These are phyloP conservation scores for Lycium barbarum DNA, from an alignment of 257 asterid genomes.

Conservation along the genomic window DNA sequence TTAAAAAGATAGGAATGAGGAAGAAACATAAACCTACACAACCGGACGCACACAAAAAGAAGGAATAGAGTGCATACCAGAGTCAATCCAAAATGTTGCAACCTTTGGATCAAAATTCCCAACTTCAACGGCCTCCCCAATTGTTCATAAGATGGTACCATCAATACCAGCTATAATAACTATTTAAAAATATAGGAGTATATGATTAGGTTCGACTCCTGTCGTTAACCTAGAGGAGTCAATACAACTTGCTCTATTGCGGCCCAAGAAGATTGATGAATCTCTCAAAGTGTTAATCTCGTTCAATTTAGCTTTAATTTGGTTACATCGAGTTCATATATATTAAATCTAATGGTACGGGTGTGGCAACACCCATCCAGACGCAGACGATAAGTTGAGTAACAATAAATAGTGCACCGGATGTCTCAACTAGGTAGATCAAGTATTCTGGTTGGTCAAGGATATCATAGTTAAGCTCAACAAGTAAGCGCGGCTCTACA, in stretches of 20 bases:
- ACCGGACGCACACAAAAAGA: background rate
- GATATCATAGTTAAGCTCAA: background rate
- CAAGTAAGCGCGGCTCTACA: no score
- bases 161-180: slow-evolving; percentile 38
- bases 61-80: slow-evolving; percentile 50
- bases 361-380: background rate
- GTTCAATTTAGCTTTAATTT: background rate
- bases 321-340: background rate
- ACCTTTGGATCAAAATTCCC: slow-evolving; percentile 81
- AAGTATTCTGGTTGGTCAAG: background rate
- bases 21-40: slow-evolving; percentile 25
- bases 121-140: slow-evolving; percentile 76
- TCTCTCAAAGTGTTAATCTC: background rate
- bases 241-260: background rate
- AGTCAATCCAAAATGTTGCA: slow-evolving; percentile 94
- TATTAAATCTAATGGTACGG: background rate
- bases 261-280: background rate
- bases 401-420: background rate
- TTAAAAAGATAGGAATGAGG: background rate
- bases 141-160: slow-evolving; percentile 46
- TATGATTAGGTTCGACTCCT: background rate
- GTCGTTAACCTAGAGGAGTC: background rate
- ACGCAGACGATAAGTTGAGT: background rate
- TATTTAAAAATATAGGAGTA: no score
- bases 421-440: background rate